Evolutionary conservation across 2,329 filamentous ascomycete species (phyloP).

Genomic region (Akanthomyces lecanii): DNA sequence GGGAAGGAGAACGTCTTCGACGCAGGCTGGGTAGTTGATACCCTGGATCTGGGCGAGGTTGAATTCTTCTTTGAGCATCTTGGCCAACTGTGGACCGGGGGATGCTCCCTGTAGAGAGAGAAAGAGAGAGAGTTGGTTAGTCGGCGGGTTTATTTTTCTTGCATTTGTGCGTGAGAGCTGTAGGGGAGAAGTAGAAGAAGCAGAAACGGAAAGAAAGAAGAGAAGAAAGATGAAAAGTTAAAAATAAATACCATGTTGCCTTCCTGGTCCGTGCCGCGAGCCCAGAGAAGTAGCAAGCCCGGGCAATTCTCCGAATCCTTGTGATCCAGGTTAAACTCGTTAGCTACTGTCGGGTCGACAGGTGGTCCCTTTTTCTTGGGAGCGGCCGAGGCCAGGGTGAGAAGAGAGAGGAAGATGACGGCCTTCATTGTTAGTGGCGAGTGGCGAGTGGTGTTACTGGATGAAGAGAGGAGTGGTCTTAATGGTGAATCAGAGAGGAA

Average conservation of each 20-base stretch:
- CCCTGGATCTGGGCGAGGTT: conserved; percentile 23
- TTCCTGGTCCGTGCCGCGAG: conserved; percentile 24
- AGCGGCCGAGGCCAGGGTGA: background rate
- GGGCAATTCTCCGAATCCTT: conserved; percentile 18
- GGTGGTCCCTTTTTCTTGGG: too few species aligned
- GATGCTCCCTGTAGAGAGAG: conserved; percentile 14
- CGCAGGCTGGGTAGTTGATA: conserved; percentile 33
- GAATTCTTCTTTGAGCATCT: conserved; percentile 17
- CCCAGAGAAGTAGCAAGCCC: conserved; percentile 25
- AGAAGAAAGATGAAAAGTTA: background rate
- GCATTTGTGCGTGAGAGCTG: too few species aligned
- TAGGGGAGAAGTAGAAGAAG: too few species aligned
- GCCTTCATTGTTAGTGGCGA: background rate
- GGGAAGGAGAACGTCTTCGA: conserved; percentile 30
- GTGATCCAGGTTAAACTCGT: conserved; percentile 21
- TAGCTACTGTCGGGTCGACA: conserved; percentile 14
- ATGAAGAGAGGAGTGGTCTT: too few species aligned
- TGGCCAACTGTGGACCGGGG: conserved; percentile 21
- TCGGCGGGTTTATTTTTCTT: background rate
- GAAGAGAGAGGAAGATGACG: background rate
- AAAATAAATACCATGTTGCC: conserved; percentile 20
- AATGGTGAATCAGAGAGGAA: background rate
- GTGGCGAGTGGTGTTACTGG: too few species aligned
- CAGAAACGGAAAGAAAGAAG: background rate
- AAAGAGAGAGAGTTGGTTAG: background rate